Conservation (phyloP, 768 basidiomycete genomes). For the Rhodotorula toruloides region DNA sequence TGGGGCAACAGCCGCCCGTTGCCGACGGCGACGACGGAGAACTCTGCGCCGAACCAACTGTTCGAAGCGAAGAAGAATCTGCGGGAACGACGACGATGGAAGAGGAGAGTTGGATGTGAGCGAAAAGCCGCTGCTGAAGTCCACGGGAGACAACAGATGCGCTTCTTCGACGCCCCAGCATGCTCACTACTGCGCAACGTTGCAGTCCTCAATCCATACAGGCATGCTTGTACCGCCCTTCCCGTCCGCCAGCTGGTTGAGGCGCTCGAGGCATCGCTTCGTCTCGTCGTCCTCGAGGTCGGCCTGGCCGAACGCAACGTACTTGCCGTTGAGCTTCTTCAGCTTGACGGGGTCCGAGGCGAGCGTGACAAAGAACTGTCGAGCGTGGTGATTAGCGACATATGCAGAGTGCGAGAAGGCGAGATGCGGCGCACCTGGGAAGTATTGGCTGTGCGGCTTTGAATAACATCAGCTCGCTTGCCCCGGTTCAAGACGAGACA, state of each 20-base stretch:
- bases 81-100: too few species aligned
- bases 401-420: not conserved
- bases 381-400: not conserved
- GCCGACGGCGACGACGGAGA: too few species aligned
- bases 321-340: constrained; percentile 54
- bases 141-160: not conserved
- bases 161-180: not conserved
- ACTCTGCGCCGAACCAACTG: too few species aligned
- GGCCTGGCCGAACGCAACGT: constrained; percentile 52
- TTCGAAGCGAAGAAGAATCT: too few species aligned
- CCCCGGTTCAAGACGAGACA: too few species aligned
- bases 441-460: constrained; percentile 27
- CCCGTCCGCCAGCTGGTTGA: constrained; percentile 47
- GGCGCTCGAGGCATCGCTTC: constrained; percentile 46
- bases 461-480: not conserved
- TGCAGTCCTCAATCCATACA: constrained; percentile 53
- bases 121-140: too few species aligned
- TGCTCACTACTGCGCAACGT: constrained; percentile 24
- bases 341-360: constrained; percentile 50
- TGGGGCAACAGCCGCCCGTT: too few species aligned
- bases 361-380: constrained; percentile 55
- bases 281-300: constrained; percentile 42
- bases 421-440: constrained; percentile 31
- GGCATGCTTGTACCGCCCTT: constrained; percentile 46
- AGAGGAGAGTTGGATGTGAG: too few species aligned